Conservation (phyloP, 208 protist genomes). For the Blastocrithidia nonstop region DNA sequence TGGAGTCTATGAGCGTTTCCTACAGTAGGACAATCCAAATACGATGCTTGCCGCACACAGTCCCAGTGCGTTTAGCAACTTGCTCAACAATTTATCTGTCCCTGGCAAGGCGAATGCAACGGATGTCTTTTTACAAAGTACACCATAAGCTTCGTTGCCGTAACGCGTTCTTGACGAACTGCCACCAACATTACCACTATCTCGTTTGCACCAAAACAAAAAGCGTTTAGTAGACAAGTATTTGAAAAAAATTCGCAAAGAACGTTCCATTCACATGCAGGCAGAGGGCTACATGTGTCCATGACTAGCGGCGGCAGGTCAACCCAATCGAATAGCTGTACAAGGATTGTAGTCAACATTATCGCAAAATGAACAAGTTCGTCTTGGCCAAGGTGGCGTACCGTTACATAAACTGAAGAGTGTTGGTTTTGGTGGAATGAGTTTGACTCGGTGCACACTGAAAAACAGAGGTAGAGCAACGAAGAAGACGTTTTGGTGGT, state of each 20-base stretch:
- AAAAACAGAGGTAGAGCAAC: conserved; percentile 56
- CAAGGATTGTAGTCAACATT: conserved; percentile 12
- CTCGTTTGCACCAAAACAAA: too few species aligned
- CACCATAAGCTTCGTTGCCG: too few species aligned
- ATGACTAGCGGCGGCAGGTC: conserved; percentile 39
- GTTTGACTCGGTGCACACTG: conserved; percentile 64
- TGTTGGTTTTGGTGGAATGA: conserved; percentile 69
- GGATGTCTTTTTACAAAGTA: too few species aligned
- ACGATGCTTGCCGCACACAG: too few species aligned
- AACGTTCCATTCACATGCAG: conserved; percentile 64
- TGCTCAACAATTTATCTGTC: too few species aligned
- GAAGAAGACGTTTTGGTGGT: conserved; percentile 72
- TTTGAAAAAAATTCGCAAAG: conserved; percentile 39
- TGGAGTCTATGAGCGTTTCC: conserved; percentile 49
- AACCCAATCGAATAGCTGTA: conserved; percentile 15
- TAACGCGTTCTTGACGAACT: too few species aligned
- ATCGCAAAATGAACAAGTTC: conserved; percentile 15
- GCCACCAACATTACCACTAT: too few species aligned
- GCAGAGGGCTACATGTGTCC: conserved; percentile 85
- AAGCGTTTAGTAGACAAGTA: conserved; percentile 63
- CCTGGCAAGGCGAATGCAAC: too few species aligned
- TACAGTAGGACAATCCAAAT: conserved; percentile 12
- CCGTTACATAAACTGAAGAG: conserved; percentile 50
- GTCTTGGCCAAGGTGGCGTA: not conserved
- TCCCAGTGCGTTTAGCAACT: too few species aligned